Conservation (phyloP, 305 asterid species). For the Plantago lanceolata region DNA sequence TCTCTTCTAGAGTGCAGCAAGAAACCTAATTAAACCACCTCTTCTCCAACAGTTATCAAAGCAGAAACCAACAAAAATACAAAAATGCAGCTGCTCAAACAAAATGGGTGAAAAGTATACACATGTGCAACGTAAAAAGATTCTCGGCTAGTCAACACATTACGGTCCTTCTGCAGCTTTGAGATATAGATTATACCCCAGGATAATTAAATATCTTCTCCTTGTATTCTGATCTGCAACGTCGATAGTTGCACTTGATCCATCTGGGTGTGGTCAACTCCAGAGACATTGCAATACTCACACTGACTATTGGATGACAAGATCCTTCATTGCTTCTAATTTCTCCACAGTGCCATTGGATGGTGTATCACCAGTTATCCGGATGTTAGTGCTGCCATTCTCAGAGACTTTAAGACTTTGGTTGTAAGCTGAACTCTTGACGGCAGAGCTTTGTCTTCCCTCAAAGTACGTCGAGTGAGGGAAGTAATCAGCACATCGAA, state of each 20-base stretch:
- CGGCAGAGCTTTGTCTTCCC: conserved; percentile 69
- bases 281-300: conserved; percentile 4
- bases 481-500: conserved; percentile 68
- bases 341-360: conserved; percentile 67
- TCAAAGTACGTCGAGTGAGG: conserved; percentile 72
- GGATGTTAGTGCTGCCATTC: conserved; percentile 42
- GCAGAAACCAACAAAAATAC: conserved; percentile 19
- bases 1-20: conserved; percentile 18
- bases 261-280: not conserved
- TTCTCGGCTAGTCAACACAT: conserved; percentile 19
- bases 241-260: conserved; percentile 10
- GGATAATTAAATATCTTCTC: conserved; percentile 21
- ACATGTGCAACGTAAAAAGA: conserved; percentile 30
- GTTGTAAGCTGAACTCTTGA: conserved; percentile 31
- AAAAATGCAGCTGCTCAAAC: conserved; percentile 33
- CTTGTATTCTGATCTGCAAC: conserved; percentile 25
- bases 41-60: conserved; percentile 22
- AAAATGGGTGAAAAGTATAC: conserved; percentile 32
- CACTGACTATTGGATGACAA: conserved; percentile 42
- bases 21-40: conserved; percentile 26
- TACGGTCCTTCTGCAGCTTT: conserved; percentile 28
- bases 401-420: conserved; percentile 39
- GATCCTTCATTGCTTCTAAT: conserved; percentile 49
- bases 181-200: conserved; percentile 12
- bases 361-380: conserved; percentile 30